Conservation (phyloP, 805 yeast genomes). For the Sugiyamaella lignohabitans region DNA sequence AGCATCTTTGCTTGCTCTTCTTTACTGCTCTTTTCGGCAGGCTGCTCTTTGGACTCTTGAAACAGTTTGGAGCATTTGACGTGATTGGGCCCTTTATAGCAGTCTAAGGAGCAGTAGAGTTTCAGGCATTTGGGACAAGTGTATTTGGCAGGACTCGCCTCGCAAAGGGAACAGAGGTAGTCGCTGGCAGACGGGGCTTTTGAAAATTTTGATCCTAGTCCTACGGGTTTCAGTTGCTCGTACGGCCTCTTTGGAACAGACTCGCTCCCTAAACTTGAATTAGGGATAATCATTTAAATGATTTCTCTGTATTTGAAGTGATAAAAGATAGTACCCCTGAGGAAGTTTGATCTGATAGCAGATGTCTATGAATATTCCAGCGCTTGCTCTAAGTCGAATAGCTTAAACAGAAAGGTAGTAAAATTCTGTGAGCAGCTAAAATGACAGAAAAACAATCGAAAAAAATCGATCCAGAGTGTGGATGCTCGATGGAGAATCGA, state of each 20-base stretch:
- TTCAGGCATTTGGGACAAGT: slow-evolving; percentile 18
- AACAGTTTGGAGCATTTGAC: slow-evolving; percentile 17
- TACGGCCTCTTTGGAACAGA: not conserved
- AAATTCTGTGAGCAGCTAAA: too few relatives aligned
- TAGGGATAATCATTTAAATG: too few relatives aligned
- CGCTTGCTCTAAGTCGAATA: too few relatives aligned
- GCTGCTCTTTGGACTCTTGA: slow-evolving; percentile 9
- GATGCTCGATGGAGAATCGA: too few relatives aligned
- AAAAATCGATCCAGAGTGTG: too few relatives aligned
- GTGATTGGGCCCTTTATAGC: slow-evolving; percentile 18
- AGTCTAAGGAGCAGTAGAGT: slow-evolving; percentile 18
- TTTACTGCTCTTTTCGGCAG: not conserved
- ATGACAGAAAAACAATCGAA: too few relatives aligned
- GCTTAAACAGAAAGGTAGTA: too few relatives aligned
- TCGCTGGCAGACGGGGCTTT: not conserved
- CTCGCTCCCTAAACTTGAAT: too few relatives aligned
- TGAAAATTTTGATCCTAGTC: not conserved
- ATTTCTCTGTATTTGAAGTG: too few relatives aligned
- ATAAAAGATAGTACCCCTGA: too few relatives aligned
- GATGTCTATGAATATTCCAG: too few relatives aligned
- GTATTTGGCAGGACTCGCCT: slow-evolving; percentile 11
- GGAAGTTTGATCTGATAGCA: too few relatives aligned
- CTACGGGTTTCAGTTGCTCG: not conserved
- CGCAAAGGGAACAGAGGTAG: slow-evolving; percentile 11
- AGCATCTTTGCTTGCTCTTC: slow-evolving; percentile 12